A percentile compares a stretch with the other conserved stretches of the same genome.
phyloP scores from a whole-genome alignment of 345 rosid species.

The Heritiera littoralis region DNA sequence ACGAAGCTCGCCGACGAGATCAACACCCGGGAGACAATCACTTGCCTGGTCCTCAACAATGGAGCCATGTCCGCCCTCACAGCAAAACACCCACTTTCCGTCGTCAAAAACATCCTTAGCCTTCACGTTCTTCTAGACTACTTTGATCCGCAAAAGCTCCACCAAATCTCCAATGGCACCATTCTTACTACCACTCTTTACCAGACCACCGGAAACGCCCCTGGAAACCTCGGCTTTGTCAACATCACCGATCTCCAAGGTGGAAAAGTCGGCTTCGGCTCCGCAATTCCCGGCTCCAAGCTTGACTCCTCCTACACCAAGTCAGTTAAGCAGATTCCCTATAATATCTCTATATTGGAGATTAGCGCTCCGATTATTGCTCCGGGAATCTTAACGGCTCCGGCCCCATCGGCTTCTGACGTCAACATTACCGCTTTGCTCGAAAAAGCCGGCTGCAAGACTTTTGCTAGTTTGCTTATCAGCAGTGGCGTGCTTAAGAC shows the following conservation, averaged over 20 bases:
- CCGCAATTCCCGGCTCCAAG: constrained; percentile 78
- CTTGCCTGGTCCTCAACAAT: constrained; percentile 73
- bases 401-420: constrained; percentile 59
- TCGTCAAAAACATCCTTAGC: constrained; percentile 66
- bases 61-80: constrained; percentile 78
- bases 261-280: constrained; percentile 82
- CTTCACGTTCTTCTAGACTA: constrained; percentile 83
- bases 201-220: constrained; percentile 91
- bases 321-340: constrained; percentile 76
- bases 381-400: constrained; percentile 62
- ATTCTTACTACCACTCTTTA: constrained; percentile 80
- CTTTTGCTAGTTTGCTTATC: constrained; percentile 59
- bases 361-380: constrained; percentile 67
- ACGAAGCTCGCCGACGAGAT: constrained; percentile 88
- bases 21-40: constrained; percentile 80
- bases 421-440: constrained; percentile 72
- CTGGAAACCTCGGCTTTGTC: constrained; percentile 79
- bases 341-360: constrained; percentile 74
- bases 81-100: constrained; percentile 66
- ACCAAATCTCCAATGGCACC: constrained; percentile 70
- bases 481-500: constrained; percentile 78
- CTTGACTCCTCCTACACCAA: constrained; percentile 75
- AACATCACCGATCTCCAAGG: constrained; percentile 85
- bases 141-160: constrained; percentile 80
- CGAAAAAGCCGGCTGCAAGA: constrained; percentile 88